Percentiles rank a stretch among this genome's conserved stretches.
These are phyloP conservation scores for Abrus pulchellus DNA, from an alignment of 306 rosid species.

Conservation along the genomic window DNA sequence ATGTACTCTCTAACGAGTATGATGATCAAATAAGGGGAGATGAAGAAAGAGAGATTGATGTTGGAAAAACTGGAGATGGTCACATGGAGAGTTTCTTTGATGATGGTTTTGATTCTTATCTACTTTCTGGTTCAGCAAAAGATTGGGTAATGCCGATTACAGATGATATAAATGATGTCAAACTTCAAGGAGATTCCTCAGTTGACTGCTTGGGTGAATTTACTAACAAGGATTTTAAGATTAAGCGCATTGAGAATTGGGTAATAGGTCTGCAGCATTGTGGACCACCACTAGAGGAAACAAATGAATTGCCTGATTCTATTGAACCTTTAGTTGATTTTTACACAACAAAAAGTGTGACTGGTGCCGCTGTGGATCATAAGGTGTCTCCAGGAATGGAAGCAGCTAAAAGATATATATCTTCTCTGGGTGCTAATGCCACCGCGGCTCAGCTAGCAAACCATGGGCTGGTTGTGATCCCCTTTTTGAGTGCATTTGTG, in stretches of 20 bases:
- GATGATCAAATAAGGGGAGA: constrained; percentile 56
- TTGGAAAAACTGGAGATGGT: constrained; percentile 55
- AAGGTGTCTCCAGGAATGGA: constrained; percentile 83
- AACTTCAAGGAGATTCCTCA: constrained; percentile 59
- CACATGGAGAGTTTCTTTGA: constrained; percentile 55
- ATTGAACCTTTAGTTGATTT: constrained; percentile 52
- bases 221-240: constrained; percentile 64
- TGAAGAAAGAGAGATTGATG: constrained; percentile 51
- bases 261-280: constrained; percentile 75
- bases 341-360: constrained; percentile 43
- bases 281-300: constrained; percentile 68
- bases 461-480: constrained; percentile 87
- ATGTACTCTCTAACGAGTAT: constrained; percentile 46
- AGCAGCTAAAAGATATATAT: constrained; percentile 83
- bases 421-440: constrained; percentile 78
- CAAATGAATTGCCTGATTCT: constrained; percentile 55
- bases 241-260: constrained; percentile 93
- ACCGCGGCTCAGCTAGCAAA: constrained; percentile 82
- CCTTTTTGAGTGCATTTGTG: constrained; percentile 87
- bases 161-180: constrained; percentile 51
- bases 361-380: constrained; percentile 55
- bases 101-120: constrained; percentile 66
- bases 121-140: constrained; percentile 56
- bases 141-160: constrained; percentile 77
- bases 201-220: constrained; percentile 52